Conservation (phyloP, 352 stramenopile genomes). For the Pythium aphanidermatum region DNA sequence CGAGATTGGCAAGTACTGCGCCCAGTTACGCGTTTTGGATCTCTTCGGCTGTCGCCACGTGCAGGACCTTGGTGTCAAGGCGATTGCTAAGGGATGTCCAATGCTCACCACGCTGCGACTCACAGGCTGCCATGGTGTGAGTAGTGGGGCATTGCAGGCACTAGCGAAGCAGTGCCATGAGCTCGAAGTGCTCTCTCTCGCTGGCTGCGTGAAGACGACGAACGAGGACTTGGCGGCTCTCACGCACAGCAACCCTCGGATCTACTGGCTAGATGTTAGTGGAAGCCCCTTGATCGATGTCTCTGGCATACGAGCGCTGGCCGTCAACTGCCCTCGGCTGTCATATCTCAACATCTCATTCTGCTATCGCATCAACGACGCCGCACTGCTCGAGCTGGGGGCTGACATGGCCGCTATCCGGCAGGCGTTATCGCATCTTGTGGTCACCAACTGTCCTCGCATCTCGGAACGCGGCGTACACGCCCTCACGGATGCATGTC, state of each 20-base stretch:
- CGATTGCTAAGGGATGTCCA: conserved; percentile 78
- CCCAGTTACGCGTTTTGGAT: conserved; percentile 67
- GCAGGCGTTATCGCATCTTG: conserved; percentile 32
- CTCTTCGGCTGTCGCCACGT: conserved; percentile 88
- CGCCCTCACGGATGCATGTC: conserved; percentile 44
- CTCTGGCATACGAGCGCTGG: conserved; percentile 49
- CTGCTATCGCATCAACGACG: conserved; percentile 74
- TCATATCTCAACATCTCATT: conserved; percentile 67
- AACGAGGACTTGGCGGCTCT: conserved; percentile 68
- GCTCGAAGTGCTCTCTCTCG: conserved; percentile 76
- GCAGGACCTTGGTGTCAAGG: conserved; percentile 68
- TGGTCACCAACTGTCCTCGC: conserved; percentile 55
- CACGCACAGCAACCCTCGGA: conserved; percentile 34
- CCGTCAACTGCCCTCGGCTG: conserved; percentile 45
- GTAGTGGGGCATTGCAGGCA: conserved; percentile 58
- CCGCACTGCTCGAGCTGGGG: conserved; percentile 43
- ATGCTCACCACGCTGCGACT: conserved; percentile 82
- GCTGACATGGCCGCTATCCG: conserved; percentile 11
- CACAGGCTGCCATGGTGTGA: conserved; percentile 82
- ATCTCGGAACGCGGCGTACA: conserved; percentile 74
- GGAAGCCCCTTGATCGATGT: conserved; percentile 63
- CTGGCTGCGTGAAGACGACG: conserved; percentile 71
- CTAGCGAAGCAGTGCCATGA: conserved; percentile 66
- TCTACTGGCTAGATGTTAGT: conserved; percentile 83
- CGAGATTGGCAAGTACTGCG: conserved; percentile 82